Percentiles rank a stretch among this genome's conserved stretches.
These are phyloP conservation scores for Starmera pachycereana DNA, from an alignment of 805 yeast species.

Conservation along the genomic window DNA sequence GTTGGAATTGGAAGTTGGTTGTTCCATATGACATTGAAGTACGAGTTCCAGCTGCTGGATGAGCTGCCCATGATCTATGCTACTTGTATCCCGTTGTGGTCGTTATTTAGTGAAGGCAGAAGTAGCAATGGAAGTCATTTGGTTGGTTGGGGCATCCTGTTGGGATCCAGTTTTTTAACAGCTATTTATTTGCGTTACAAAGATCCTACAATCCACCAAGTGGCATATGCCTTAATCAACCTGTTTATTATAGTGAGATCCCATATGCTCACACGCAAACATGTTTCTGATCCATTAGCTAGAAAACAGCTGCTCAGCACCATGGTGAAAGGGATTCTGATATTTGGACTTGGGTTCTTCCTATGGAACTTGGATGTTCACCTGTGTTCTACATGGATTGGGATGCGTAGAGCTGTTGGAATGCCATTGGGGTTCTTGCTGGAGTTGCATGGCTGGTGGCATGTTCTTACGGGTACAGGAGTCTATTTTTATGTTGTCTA, in stretches of 20 bases:
- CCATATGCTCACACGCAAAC: constrained; percentile 33
- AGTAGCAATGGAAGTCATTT: constrained; percentile 12
- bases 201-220: constrained; percentile 85
- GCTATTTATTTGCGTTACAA: constrained; percentile 60
- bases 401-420: constrained; percentile 55
- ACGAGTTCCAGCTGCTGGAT: constrained; percentile 84
- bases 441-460: constrained; percentile 99
- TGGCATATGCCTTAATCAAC: constrained; percentile 71
- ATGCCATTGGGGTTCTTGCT: constrained; percentile 78
- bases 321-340: constrained; percentile 46
- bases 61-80: constrained; percentile 98
- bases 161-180: constrained; percentile 55
- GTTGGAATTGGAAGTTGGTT: constrained; percentile 94
- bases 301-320: constrained; percentile 41
- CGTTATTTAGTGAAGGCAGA: constrained; percentile 54
- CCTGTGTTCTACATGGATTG: constrained; percentile 51
- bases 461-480: constrained; percentile 74
- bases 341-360: constrained; percentile 65
- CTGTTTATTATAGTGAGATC: constrained; percentile 61
- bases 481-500: constrained; percentile 79
- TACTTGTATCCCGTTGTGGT: constrained; percentile 91
- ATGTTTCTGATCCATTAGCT: constrained; percentile 42
- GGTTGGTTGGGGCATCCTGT: constrained; percentile 8
- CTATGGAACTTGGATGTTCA: constrained; percentile 88
- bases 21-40: constrained; percentile 91